Base-by-base conservation (phyloP, 108 stramenopile genomes). In the Schizochytrium sp. region DNA sequence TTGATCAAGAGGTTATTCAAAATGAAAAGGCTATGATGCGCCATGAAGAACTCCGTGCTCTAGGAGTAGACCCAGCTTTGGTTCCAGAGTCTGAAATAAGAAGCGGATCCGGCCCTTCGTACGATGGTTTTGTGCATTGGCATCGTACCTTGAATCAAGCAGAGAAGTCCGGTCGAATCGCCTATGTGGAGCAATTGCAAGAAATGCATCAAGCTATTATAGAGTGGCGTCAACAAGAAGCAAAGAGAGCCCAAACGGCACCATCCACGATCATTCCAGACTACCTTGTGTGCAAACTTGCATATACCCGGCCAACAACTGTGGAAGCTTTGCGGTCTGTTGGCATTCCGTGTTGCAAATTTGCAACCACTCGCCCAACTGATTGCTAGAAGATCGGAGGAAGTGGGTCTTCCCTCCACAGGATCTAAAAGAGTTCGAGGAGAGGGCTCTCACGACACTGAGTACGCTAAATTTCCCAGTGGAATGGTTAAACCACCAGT, bases 301-400 rank as follows among this genome's bases (percentile, higher is more conserved):
- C 87, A 2, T 61, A 88, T 15, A 3, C 58, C 4, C 57, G 57
- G 3, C 87, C 87, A n/a, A 60, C 60, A n/a, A 46, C 87, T 45
- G 42, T 4, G 4, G 58, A 60, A 3, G 87, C 87, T 10, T 61
- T 88, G 7, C 87, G 60, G 44, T n/a, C n/a, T 38, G 28, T 17
- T 4, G 87, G 87, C 59, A n/a, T 88, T 88, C 42, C 64, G 64
- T 44, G 40, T 44, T 44, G 64, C 64, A 10, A 69, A 69, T 2
- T 7, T 69, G 42, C 5, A 7, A 1, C 42, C 10, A 8, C 64
- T 69, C 19, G 64, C 64, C 12, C 40, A 69, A 15, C 42, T 44
- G 5, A 69, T 69, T 44, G 64, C 40, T 38, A 44, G 7, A 7
- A 44, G 42, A 7, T 69, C 64, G 0, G 64, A 12, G 1, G 42